phyloP scores from a whole-genome alignment of 192 early-diverging fungal species.

The Diversispora epigaea region DNA sequence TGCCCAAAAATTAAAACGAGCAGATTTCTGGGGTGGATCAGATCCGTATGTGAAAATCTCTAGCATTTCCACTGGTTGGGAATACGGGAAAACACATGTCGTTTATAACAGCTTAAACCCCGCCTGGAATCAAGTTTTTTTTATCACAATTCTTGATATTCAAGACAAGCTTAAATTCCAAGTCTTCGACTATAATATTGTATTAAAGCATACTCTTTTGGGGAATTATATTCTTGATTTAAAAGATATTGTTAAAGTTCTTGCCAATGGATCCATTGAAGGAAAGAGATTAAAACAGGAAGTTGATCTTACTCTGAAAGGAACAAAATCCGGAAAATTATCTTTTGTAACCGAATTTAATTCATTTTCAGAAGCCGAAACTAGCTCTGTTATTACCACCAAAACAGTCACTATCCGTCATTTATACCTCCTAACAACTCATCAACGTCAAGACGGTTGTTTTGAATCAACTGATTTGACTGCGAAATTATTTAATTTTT shows the following conservation, averaged over 20 bases:
- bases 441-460: constrained; percentile 22
- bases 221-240: constrained; percentile 63
- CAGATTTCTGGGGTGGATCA: too few relatives aligned
- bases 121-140: constrained; percentile 37
- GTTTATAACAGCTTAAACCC: constrained; percentile 83
- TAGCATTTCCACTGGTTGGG: constrained; percentile 45
- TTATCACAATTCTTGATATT: constrained; percentile 74
- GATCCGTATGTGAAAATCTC: constrained; percentile 85
- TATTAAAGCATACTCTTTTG: constrained; percentile 72
- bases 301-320: constrained; percentile 37
- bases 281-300: not conserved
- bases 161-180: constrained; percentile 61
- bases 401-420: not conserved
- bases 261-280: constrained; percentile 39
- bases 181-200: constrained; percentile 80
- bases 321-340: constrained; percentile 58
- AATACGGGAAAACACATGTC: constrained; percentile 72
- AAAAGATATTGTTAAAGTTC: constrained; percentile 40
- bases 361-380: constrained; percentile 36
- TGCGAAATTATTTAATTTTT: constrained; percentile 20
- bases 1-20: constrained; percentile 75
- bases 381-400: not conserved
- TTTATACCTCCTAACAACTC: constrained; percentile 4
- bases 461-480: constrained; percentile 10
- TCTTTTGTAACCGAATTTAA: constrained; percentile 57